Evolutionary conservation across 2,329 filamentous ascomycete genomes (phyloP), one percentile per base, ranked within the genome.

Genomic region (Aspergillus thermomutatus): DNA sequence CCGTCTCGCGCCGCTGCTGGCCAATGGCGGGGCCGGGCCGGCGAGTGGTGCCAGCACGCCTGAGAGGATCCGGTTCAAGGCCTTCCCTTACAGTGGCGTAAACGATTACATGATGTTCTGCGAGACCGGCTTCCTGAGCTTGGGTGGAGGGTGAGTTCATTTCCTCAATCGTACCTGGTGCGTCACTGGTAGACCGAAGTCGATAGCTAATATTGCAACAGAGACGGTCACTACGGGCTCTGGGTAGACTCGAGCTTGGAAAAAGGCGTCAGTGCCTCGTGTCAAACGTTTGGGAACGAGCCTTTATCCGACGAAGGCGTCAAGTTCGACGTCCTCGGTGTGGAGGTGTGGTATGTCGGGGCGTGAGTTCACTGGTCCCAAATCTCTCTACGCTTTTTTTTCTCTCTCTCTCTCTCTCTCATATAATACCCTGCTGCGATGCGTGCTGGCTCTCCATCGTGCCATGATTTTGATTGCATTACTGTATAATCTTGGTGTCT

Each of bases 21-120:
- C 40, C 1, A 55, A 41, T 27, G 54, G 58, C 28, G 61, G 58
- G 11, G 72, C 70, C 40, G 31, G 31, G 11, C 72, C 70, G 41
- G 67, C 71, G 55, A 79, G 75, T 64, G 77, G 81, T 2, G 75
- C 82, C 1, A 82, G 80, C 26, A 85, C 86, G 3, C 84, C 86
- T 4, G 90, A 93, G 60, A 83, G 86, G 26, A 91, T 97, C 64
- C 87, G 94, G 21, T 99, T 99, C 82, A 97, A 96, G 76, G 93
- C 93, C 0, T 99, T 97, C 67, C 92, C 93, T 0, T 97, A 97
- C 70, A 95, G 90, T 55, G 94, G 94, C 4, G 84, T 96, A 43
- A 97, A 99, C 72, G 94, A 97, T 74, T 99, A 96, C 72, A 91
- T 93, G 79, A 94, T 97, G 64, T 89, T 95, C 68, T 97, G 93